Percentiles rank a stretch among this genome's conserved stretches.
Conservation (phyloP, 2,329 filamentous ascomycete genomes). For the Botrytis sinoallii region DNA sequence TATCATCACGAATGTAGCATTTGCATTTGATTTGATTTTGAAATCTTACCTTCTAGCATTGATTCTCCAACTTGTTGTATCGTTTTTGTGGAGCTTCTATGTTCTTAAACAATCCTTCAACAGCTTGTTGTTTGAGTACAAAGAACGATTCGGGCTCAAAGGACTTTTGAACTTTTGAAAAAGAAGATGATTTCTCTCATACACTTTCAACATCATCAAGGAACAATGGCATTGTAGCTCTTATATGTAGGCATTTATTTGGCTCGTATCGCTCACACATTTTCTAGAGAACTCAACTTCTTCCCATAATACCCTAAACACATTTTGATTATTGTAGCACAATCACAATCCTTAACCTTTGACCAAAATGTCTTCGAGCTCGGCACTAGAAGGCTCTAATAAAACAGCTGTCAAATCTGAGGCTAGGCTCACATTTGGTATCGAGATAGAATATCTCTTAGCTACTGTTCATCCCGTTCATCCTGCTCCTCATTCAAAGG, state of each 20-base stretch:
- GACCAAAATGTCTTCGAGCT: background rate
- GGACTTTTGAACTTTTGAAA: background rate
- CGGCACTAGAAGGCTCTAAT: background rate
- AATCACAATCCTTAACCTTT: background rate
- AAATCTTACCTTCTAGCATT: background rate
- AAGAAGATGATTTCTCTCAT: background rate
- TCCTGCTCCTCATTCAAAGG: background rate
- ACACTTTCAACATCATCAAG: background rate
- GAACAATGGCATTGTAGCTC: background rate
- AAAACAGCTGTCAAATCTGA: background rate
- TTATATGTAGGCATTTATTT: background rate
- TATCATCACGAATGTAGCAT: background rate
- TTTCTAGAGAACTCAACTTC: background rate
- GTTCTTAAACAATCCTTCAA: background rate
- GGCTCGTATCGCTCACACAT: background rate
- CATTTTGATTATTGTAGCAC: background rate
- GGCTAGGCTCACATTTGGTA: slow-evolving; percentile 13
- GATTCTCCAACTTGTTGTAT: background rate
- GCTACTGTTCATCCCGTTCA: background rate
- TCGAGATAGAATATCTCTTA: slow-evolving; percentile 15
- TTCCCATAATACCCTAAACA: background rate
- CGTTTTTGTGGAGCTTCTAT: background rate
- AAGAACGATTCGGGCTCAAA: background rate
- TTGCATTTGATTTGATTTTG: background rate
- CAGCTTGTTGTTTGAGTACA: background rate